Base-by-base conservation (phyloP, 1,284 basidiomycete genomes). In the Cryptococcus jaspeensis region DNA sequence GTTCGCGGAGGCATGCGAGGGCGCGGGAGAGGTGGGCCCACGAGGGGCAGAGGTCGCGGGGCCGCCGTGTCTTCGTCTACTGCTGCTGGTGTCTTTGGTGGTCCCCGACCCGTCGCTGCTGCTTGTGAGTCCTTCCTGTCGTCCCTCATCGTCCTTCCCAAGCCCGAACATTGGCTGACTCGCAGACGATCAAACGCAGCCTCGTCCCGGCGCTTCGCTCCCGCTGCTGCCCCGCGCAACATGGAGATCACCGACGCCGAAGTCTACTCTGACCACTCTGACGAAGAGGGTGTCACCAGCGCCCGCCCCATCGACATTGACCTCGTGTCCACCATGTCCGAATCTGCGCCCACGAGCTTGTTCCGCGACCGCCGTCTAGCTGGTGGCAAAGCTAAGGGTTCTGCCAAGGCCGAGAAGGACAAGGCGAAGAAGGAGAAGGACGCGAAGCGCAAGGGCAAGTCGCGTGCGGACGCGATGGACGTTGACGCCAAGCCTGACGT, bases 221-320 rank as follows among this genome's bases (percentile, higher is more conserved):
- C 79, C 1, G 80, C 83, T 7, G 58, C 77, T n/a, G 66, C 83
- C 49, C 81, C 80, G 56, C 78, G 79, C 50, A 81, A 81, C 51
- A 75, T 73, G 50, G 72, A 64, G 22, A 54, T 67, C 60, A 59
- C 62, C 22, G 62, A 65, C 25, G 83, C 80, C 3, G 87, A 90
- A 59, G 81, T 82, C 9, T 92, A 92, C 75, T 92, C 90, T n/a
- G 90, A 92, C 64, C 92, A 92, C 76, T 92, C 90, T 12, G 90
- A 92, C 63, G 86, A 88, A 23, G 90, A 92, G 68, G 89, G 90
- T 55, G 84, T 88, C n/a, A 11, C 50, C 9, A 51, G 25, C 8
- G 43, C 43, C 16, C 53, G 58, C 40, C 58, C 92, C 53, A 81
- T 96, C 50, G 92, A 95, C 69, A 90, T 96, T 81, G 87, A 89